Evolutionary conservation across 78 protist species (phyloP).

Genomic region (Tieghemostelium lacteum): DNA sequence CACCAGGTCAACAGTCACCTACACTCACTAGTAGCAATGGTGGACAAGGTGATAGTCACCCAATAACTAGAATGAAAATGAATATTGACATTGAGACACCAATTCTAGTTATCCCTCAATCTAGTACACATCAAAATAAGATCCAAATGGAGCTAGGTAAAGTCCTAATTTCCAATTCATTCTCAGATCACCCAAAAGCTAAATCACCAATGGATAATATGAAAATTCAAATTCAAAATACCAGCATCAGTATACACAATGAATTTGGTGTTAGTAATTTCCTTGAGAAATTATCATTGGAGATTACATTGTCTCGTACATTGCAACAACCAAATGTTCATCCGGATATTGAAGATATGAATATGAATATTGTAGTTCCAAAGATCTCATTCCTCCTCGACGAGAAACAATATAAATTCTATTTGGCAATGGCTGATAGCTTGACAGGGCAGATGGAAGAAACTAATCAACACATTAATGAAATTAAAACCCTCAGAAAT

Average conservation of each 20-base stretch:
- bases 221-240: constrained; percentile 25
- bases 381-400: constrained; percentile 34
- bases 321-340: constrained; percentile 24
- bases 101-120: constrained; percentile 37
- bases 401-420: constrained; percentile 58
- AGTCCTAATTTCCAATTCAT: constrained; percentile 24
- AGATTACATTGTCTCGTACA: constrained; percentile 14
- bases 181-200: neutral
- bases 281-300: constrained; percentile 21
- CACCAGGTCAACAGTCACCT: neutral
- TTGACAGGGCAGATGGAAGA: constrained; percentile 4
- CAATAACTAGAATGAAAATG: constrained; percentile 34
- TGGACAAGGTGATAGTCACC: no score
- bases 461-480: neutral
- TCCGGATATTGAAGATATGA: constrained; percentile 27
- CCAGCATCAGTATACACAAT: constrained; percentile 28
- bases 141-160: constrained; percentile 59
- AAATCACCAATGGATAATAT: constrained; percentile 41
- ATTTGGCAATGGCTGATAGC: constrained; percentile 15
- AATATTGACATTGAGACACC: constrained; percentile 63
- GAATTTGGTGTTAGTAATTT: neutral
- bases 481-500: neutral
- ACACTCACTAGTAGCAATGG: no score
- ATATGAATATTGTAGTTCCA: constrained; percentile 12
- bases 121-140: constrained; percentile 8